Evolutionary conservation across 2,329 filamentous ascomycete species (phyloP), one percentile per base, ranked within the genome.

Genomic region (Rutstroemia sp.): DNA sequence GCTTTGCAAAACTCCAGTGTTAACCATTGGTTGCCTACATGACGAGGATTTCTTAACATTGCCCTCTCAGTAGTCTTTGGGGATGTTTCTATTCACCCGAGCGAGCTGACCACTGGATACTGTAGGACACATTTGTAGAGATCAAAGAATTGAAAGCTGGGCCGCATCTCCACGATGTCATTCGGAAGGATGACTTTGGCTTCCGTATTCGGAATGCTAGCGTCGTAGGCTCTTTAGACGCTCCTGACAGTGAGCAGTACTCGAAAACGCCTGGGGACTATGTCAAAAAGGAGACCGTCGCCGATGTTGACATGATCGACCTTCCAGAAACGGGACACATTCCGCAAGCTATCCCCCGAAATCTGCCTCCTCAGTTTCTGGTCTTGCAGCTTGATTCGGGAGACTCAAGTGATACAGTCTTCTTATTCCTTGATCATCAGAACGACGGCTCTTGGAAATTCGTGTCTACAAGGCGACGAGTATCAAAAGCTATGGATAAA

Each of bases 151-250:
- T 94, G 2, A 76, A 77, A 5, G 76, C 76, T 46, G 82, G 88
- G 67, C 84, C 85, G 1, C 84, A 87, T 65, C 78, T 96, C 23
- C 81, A 85, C 61, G 83, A 90, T 66, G 76, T 96, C n/a, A 77
- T 81, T n/a, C 81, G 81, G 58, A 95, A 92, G 70, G 78, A 79
- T 42, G 84, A 96, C 68, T 92, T 97, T 68, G 84, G 84, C 54
- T 81, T 83, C 34, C 81, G 84, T 45, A 96, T 97, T 61, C 78
- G 88, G 58, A 88, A 89, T 65, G 90, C 90, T 4, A 82, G 82
- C 57, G 83, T 92, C 14, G 80, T 97, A 64, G 89, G 89, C 44
- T 73, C 79, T 53, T 56, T 61, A 23, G 51, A 58, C 14, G 51
- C 58, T 17, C 75, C 78, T 58, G 73, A 75, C 48, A 61, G 66